phyloP scores from a whole-genome alignment of 1,284 basidiomycete species.

The Puccinia hordei region DNA sequence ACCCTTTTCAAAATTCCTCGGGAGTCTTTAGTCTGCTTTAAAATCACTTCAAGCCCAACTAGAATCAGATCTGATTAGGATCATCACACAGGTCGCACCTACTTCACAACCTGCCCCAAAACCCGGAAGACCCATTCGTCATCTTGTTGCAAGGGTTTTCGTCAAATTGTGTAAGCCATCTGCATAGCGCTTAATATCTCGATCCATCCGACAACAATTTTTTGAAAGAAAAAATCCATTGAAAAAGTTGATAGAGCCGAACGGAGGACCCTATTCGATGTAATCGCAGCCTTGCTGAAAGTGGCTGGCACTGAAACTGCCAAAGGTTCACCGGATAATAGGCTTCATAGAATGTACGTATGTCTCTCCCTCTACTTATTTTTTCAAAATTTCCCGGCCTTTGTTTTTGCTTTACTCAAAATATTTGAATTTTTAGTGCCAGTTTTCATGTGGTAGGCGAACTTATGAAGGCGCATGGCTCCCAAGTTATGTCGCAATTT shows the following conservation, averaged over 20 bases:
- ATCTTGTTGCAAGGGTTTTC: slow-evolving; percentile 37
- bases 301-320: slow-evolving; percentile 39
- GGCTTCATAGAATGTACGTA: slow-evolving; percentile 38
- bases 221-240: background rate
- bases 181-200: background rate
- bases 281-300: slow-evolving; percentile 25
- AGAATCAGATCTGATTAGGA: slow-evolving; percentile 44
- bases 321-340: slow-evolving; percentile 25
- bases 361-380: background rate
- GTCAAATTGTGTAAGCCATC: slow-evolving; percentile 40
- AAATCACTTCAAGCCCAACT: slow-evolving; percentile 41
- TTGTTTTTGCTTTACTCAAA: slow-evolving; percentile 1
- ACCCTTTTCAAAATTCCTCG: slow-evolving; percentile 45
- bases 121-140: slow-evolving; percentile 43
- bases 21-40: slow-evolving; percentile 58
- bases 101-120: slow-evolving; percentile 45
- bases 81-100: slow-evolving; percentile 30
- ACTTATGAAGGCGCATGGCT: slow-evolving; percentile 45
- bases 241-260: slow-evolving; percentile 26
- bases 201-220: background rate
- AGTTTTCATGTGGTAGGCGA: slow-evolving; percentile 41
- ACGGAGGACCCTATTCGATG: slow-evolving; percentile 41
- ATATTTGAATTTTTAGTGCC: slow-evolving; percentile 12
- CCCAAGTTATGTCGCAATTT: slow-evolving; percentile 89
- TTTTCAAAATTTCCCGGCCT: slow-evolving; percentile 7